phyloP scores from a whole-genome alignment of 2,329 filamentous ascomycete genomes.

The Rosellinia necatrix region DNA sequence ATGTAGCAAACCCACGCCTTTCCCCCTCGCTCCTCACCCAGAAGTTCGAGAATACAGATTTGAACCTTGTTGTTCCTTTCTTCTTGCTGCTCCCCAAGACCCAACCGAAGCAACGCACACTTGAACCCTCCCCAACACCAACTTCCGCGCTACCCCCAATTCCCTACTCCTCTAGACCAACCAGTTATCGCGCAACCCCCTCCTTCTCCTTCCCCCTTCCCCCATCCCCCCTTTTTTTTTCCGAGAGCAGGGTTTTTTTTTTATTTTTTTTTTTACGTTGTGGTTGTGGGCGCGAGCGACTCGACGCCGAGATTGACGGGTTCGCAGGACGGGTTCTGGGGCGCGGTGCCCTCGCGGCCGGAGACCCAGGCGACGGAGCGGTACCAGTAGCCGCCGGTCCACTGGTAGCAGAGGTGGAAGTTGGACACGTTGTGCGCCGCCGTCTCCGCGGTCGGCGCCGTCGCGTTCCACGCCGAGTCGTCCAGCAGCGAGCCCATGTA shows the following conservation, averaged over 20 bases:
- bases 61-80: too few species aligned
- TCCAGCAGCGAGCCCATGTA: conserved; percentile 16
- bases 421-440: conserved; percentile 7
- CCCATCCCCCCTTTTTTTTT: background rate
- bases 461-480: conserved; percentile 20
- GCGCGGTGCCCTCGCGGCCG: conserved; percentile 3
- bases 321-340: conserved; percentile 27
- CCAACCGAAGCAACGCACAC: too few species aligned
- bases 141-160: too few species aligned
- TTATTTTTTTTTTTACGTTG: too few species aligned
- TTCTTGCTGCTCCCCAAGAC: too few species aligned
- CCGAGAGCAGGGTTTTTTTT: too few species aligned
- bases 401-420: conserved; percentile 27
- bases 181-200: too few species aligned
- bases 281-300: conserved; percentile 5
- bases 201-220: background rate
- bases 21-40: too few species aligned
- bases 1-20: too few species aligned
- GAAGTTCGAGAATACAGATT: too few species aligned
- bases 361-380: conserved; percentile 24
- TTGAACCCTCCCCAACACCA: too few species aligned
- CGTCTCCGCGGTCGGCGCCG: background rate
- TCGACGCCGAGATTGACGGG: conserved; percentile 23
- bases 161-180: too few species aligned
- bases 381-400: conserved; percentile 26